Conservation (phyloP, 306 rosid species). For the Cicer judaicum region DNA sequence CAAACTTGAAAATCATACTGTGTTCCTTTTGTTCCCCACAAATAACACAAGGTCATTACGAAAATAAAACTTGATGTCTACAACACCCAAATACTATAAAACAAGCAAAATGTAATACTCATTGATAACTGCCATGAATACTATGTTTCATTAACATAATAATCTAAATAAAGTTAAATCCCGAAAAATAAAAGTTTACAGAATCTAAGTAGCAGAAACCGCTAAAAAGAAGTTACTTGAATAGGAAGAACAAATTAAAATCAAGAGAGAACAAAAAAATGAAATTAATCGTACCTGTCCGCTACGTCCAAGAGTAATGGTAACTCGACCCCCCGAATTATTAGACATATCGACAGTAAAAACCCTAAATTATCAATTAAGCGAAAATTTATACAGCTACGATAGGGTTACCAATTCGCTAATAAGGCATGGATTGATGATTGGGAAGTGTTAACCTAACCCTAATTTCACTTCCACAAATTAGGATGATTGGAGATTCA, state of each 20-base stretch:
- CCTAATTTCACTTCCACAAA: constrained; percentile 44
- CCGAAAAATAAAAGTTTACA: neutral
- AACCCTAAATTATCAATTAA: constrained; percentile 59
- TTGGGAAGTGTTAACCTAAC: constrained; percentile 39
- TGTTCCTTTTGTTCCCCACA: neutral
- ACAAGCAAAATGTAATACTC: constrained; percentile 14
- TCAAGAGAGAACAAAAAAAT: neutral
- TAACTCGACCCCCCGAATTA: constrained; percentile 73
- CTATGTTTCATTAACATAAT: neutral
- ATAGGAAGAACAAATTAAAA: neutral
- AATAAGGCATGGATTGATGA: constrained; percentile 36
- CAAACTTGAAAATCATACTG: neutral
- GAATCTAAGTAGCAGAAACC: constrained; percentile 31
- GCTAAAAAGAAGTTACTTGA: constrained; percentile 16
- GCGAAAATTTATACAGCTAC: constrained; percentile 29
- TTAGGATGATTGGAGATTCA: constrained; percentile 3
- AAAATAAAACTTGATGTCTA: neutral
- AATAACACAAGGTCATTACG: constrained; percentile 13
- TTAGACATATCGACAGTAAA: constrained; percentile 63
- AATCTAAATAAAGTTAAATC: constrained; percentile 16
- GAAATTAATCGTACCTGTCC: constrained; percentile 65
- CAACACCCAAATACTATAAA: constrained; percentile 14
- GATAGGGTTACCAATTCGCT: constrained; percentile 8
- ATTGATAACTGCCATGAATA: neutral
- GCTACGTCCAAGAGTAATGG: constrained; percentile 88